These are phyloP conservation scores for Puccinia horiana DNA, from an alignment of 1,284 basidiomycete species.

Conservation along the genomic window DNA sequence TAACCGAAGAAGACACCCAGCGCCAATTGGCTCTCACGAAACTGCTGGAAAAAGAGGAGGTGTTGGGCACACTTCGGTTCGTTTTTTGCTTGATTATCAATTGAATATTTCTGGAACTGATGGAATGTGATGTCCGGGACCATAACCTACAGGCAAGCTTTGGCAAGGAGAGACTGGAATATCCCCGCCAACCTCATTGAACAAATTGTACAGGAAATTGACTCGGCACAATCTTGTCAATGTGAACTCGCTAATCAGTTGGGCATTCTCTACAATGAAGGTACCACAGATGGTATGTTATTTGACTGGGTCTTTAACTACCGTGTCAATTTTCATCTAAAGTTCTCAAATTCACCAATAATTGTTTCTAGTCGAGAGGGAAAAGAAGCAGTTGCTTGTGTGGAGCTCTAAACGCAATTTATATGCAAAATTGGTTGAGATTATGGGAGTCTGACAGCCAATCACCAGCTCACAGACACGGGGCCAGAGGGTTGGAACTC, in stretches of 20 bases:
- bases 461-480: not conserved
- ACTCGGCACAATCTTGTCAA: not conserved
- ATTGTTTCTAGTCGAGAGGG: not conserved
- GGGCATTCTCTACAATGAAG: not conserved
- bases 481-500: not conserved
- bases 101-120: too few species aligned
- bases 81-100: too few species aligned
- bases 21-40: too few species aligned
- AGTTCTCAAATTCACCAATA: not conserved
- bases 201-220: not conserved
- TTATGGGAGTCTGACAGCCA: not conserved
- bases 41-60: too few species aligned
- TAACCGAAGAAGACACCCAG: too few species aligned
- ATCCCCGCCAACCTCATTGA: not conserved
- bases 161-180: not conserved
- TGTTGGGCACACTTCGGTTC: too few species aligned
- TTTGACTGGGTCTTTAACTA: not conserved
- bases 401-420: not conserved
- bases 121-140: too few species aligned
- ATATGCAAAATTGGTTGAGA: not conserved
- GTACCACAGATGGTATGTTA: not conserved
- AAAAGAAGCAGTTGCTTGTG: not conserved
- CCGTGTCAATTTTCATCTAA: not conserved
- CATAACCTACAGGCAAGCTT: not conserved
- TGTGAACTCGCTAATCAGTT: not conserved